Percentiles rank a stretch among this genome's conserved stretches.
phyloP scores from a whole-genome alignment of 1,284 basidiomycete genomes.

The Microbotryomycetes sp. region DNA sequence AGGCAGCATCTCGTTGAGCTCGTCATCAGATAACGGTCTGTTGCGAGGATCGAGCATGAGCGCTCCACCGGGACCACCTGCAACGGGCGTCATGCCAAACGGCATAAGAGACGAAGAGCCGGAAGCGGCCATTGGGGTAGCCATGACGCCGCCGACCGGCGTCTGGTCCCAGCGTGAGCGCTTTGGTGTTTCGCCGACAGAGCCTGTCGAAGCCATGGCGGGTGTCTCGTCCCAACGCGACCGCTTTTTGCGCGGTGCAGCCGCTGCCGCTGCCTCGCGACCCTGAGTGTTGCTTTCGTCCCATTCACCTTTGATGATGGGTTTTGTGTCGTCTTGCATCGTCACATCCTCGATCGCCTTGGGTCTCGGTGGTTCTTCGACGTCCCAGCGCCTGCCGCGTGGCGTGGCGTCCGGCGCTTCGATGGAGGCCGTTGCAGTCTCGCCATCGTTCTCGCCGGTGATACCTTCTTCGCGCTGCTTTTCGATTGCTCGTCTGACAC shows the following conservation, averaged over 20 bases:
- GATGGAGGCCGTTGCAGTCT: constrained; percentile 44
- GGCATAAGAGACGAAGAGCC: constrained; percentile 40
- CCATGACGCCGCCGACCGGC: constrained; percentile 40
- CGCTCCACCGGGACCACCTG: constrained; percentile 39
- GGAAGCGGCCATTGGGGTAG: constrained; percentile 15
- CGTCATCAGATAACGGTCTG: constrained; percentile 88
- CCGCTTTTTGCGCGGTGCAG: constrained; percentile 78
- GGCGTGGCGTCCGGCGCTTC: constrained; percentile 54
- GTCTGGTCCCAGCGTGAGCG: constrained; percentile 97
- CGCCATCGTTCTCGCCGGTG: constrained; percentile 38
- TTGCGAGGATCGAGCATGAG: constrained; percentile 95
- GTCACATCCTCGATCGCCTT: constrained; percentile 44
- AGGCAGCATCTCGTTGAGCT: constrained; percentile 85
- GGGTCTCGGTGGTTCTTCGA: constrained; percentile 49
- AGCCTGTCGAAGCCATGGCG: constrained; percentile 45
- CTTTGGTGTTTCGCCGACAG: constrained; percentile 53
- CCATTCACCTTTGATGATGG: constrained; percentile 41
- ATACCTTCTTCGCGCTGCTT: constrained; percentile 75
- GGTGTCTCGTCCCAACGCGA: constrained; percentile 92
- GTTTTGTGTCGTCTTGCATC: constrained; percentile 24
- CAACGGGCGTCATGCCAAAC: constrained; percentile 34
- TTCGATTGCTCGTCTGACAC: constrained; percentile 78
- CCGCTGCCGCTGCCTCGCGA: constrained; percentile 57
- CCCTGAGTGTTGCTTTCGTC: constrained; percentile 53
- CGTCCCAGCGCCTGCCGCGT: constrained; percentile 83